These are phyloP conservation scores for Ganoderma resinaceum DNA, from an alignment of 1,284 basidiomycete genomes.

Conservation along the genomic window DNA sequence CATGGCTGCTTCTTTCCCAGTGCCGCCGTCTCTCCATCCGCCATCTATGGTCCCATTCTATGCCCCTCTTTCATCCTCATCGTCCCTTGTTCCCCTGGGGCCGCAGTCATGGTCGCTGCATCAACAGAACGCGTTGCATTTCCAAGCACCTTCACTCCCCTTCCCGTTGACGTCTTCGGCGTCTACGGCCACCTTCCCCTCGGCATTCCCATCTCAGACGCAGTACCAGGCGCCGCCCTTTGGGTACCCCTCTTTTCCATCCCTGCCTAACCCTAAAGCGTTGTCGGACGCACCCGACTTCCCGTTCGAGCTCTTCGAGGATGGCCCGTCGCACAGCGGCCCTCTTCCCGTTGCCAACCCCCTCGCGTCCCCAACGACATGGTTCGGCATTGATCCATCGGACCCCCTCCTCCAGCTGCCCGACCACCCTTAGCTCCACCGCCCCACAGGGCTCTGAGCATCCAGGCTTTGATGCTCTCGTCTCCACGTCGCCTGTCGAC, in stretches of 20 bases:
- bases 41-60: not conserved
- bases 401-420: not conserved
- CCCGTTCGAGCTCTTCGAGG: not conserved
- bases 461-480: not conserved
- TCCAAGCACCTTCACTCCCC: not conserved
- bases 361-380: not conserved
- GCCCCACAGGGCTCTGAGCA: not conserved
- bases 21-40: not conserved
- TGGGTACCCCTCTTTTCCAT: not conserved
- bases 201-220: not conserved
- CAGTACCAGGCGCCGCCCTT: not conserved
- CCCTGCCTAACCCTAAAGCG: not conserved
- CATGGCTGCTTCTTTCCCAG: not conserved
- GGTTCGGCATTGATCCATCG: not conserved
- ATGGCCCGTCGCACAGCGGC: not conserved
- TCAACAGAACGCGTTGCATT: not conserved
- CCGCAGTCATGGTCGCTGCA: not conserved
- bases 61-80: not conserved
- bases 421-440: not conserved
- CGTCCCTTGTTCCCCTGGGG: not conserved
- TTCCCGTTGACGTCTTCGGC: not conserved
- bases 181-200: not conserved
- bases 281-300: not conserved
- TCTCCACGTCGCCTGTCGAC: not conserved
- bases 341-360: not conserved